phyloP scores from a whole-genome alignment of 352 stramenopile genomes.

The Pythium grandisporangium region DNA sequence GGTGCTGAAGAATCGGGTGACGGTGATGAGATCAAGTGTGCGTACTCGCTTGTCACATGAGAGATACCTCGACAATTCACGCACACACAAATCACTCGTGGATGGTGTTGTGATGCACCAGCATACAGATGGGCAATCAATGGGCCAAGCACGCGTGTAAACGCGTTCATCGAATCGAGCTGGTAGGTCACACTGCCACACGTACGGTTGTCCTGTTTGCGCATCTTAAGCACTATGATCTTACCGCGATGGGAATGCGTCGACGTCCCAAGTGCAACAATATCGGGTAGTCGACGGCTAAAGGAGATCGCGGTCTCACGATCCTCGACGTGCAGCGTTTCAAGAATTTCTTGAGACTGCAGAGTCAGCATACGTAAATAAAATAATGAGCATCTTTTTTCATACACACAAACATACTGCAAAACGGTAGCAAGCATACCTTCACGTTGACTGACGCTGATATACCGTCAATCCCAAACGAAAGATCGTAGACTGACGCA shows the following conservation, averaged over 20 bases:
- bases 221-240: constrained; percentile 47
- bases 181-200: constrained; percentile 38
- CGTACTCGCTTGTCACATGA: constrained; percentile 36
- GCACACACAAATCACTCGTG: constrained; percentile 37
- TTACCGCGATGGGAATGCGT: constrained; percentile 39
- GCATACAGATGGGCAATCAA: constrained; percentile 29
- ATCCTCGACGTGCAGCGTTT: constrained; percentile 24
- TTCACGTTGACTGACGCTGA: constrained; percentile 49
- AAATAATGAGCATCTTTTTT: not conserved
- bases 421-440: no score
- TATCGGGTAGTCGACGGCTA: constrained; percentile 30
- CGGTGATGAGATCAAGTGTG: constrained; percentile 4
- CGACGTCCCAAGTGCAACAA: constrained; percentile 43
- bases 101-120: constrained; percentile 16
- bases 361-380: not conserved
- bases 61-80: constrained; percentile 50
- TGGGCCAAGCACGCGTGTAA: constrained; percentile 28
- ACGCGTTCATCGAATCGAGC: constrained; percentile 21
- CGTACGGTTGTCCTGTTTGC: constrained; percentile 12
- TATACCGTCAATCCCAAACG: constrained; percentile 59
- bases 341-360: constrained; percentile 43
- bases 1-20: not conserved
- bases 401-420: no score
- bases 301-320: constrained; percentile 22
- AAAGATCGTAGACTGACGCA: constrained; percentile 37